These are phyloP conservation scores for Colletotrichum echinochloae DNA, from an alignment of 2,329 filamentous ascomycete genomes.

Conservation along the genomic window DNA sequence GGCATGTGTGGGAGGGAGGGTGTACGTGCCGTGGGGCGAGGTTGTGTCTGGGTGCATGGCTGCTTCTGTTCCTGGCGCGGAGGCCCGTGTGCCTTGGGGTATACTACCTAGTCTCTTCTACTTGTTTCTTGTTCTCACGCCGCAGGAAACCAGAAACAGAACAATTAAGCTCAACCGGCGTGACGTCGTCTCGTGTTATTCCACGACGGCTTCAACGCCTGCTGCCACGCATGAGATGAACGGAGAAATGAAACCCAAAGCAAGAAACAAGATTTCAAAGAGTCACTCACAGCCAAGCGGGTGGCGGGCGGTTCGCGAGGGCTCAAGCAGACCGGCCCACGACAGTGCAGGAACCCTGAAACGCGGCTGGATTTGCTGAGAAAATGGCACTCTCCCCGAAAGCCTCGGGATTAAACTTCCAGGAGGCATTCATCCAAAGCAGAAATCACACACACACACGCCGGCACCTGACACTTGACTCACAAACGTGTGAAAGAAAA, in stretches of 20 bases:
- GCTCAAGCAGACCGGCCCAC: background rate
- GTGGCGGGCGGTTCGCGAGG: background rate
- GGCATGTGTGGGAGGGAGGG: too few relatives aligned
- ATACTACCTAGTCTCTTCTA: too few relatives aligned
- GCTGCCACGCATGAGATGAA: background rate
- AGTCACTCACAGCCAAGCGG: background rate
- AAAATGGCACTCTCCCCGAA: background rate
- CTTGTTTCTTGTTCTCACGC: background rate
- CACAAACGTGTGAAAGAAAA: background rate
- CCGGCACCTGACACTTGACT: background rate
- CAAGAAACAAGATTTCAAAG: background rate
- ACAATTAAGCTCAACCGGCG: background rate
- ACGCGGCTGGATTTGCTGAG: background rate
- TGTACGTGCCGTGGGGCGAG: background rate
- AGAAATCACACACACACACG: background rate
- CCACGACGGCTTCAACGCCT: background rate
- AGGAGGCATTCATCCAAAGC: background rate
- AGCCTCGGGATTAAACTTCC: background rate
- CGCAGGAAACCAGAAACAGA: background rate
- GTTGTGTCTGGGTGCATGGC: background rate
- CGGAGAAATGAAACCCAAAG: background rate
- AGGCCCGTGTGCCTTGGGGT: background rate
- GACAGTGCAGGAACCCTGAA: conserved; percentile 9
- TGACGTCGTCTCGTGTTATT: background rate
- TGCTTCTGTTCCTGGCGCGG: background rate